phyloP scores from a whole-genome alignment of 306 rosid genomes.

The Cajanus cajan region DNA sequence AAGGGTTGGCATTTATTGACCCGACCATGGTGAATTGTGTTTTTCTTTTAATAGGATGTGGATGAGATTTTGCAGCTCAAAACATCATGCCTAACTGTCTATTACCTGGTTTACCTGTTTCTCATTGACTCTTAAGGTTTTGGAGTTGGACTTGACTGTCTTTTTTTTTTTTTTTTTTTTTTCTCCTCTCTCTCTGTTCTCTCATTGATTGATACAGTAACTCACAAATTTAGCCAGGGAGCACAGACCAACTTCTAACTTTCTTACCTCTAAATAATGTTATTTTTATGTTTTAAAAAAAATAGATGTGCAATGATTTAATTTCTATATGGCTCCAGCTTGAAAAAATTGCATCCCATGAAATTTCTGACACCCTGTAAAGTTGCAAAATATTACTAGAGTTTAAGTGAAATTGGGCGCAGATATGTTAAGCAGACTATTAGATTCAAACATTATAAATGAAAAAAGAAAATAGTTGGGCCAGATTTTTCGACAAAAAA shows the following conservation, averaged over 20 bases:
- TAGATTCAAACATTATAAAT: no score
- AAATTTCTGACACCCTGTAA: neutral
- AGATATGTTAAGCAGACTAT: no score
- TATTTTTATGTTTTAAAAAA: neutral
- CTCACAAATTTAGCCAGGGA: constrained; percentile 4
- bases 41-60: constrained; percentile 27
- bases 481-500: no score
- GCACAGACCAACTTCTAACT: neutral
- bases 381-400: neutral
- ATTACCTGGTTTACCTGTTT: constrained; percentile 38
- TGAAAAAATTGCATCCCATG: neutral
- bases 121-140: constrained; percentile 24
- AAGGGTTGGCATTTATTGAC: constrained; percentile 38
- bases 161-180: no score
- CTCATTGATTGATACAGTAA: constrained; percentile 20
- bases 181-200: neutral
- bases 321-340: neutral
- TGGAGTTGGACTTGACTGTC: constrained; percentile 13
- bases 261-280: neutral
- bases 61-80: constrained; percentile 28
- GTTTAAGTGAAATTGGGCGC: no score
- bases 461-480: no score
- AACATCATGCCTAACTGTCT: constrained; percentile 32
- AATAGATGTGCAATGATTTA: neutral
- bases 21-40: constrained; percentile 19